These are phyloP conservation scores for Candida ortonii DNA, from an alignment of 805 yeast genomes.

Conservation along the genomic window DNA sequence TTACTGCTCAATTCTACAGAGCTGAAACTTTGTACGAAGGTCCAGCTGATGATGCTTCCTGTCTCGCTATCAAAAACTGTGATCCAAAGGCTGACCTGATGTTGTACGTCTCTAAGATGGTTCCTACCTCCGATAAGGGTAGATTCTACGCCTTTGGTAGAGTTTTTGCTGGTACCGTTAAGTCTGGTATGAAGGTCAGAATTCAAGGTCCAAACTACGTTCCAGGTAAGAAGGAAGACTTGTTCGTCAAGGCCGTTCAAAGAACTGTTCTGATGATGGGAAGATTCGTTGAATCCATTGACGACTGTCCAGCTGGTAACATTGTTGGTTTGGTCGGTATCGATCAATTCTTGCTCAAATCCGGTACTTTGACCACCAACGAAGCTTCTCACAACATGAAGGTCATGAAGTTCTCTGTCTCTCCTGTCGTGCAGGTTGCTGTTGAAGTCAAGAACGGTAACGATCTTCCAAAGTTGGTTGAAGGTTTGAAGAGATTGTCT, in stretches of 20 bases:
- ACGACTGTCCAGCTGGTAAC: constrained; percentile 99
- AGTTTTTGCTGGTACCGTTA: constrained; percentile 99
- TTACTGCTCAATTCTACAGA: constrained; percentile 98
- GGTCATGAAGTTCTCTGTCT: constrained; percentile 99
- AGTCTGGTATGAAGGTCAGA: constrained; percentile 98
- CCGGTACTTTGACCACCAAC: constrained; percentile 97
- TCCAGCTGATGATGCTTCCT: constrained; percentile 89
- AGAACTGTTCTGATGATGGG: constrained; percentile 99
- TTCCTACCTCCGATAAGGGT: constrained; percentile 99
- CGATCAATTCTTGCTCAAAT: constrained; percentile 98
- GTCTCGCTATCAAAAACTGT: constrained; percentile 94
- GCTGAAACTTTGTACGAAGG: constrained; percentile 99
- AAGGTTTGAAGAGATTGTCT: constrained; percentile 99
- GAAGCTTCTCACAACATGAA: constrained; percentile 98
- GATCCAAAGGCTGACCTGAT: constrained; percentile 97
- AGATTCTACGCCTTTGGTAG: constrained; percentile 99
- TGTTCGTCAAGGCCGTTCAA: constrained; percentile 95
- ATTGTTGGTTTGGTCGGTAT: constrained; percentile 99
- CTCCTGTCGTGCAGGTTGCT: constrained; percentile 99
- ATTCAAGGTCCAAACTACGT: constrained; percentile 99
- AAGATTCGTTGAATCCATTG: constrained; percentile 95
- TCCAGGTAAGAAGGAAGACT: constrained; percentile 97
- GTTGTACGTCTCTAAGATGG: constrained; percentile 99
- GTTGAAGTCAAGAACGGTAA: constrained; percentile 99
- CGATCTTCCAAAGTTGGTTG: constrained; percentile 98